Evolutionary conservation across 139 green algal species (phyloP).

Genomic region (Trebouxia sp.): DNA sequence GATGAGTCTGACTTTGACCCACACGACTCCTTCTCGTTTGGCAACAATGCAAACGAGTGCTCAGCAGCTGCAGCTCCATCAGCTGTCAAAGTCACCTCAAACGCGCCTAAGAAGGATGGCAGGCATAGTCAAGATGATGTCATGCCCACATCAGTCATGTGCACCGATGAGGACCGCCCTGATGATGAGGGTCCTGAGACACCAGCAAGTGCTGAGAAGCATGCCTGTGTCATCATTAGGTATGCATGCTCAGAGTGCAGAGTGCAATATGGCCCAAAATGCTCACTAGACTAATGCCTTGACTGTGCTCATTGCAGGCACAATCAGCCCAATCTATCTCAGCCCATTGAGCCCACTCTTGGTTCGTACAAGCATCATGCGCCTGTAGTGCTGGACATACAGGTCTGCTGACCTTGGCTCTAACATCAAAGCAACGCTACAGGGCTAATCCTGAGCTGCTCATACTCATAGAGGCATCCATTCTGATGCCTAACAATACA

Average conservation of each 20-base stretch:
- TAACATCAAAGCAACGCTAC: not conserved
- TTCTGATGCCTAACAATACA: too few relatives aligned
- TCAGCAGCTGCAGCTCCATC: not conserved
- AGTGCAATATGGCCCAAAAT: not conserved
- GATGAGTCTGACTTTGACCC: not conserved
- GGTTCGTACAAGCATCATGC: too few relatives aligned
- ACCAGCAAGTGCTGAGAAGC: not conserved
- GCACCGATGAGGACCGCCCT: not conserved
- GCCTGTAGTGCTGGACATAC: too few relatives aligned
- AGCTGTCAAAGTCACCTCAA: not conserved
- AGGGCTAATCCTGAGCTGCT: not conserved
- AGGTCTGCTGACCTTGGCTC: too few relatives aligned
- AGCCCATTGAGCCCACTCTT: too few relatives aligned
- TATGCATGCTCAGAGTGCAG: not conserved
- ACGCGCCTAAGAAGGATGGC: not conserved
- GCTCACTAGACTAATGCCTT: not conserved
- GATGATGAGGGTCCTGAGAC: not conserved
- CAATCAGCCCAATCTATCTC: too few relatives aligned
- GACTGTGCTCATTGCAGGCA: not conserved
- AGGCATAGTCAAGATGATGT: not conserved
- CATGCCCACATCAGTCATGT: too few relatives aligned
- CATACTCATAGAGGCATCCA: too few relatives aligned
- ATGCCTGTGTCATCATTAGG: constrained; percentile 8
- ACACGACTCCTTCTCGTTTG: not conserved
- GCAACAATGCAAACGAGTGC: not conserved